These are phyloP conservation scores for Lactuca sativa DNA, from an alignment of 129 eudicot genomes.

Conservation along the genomic window DNA sequence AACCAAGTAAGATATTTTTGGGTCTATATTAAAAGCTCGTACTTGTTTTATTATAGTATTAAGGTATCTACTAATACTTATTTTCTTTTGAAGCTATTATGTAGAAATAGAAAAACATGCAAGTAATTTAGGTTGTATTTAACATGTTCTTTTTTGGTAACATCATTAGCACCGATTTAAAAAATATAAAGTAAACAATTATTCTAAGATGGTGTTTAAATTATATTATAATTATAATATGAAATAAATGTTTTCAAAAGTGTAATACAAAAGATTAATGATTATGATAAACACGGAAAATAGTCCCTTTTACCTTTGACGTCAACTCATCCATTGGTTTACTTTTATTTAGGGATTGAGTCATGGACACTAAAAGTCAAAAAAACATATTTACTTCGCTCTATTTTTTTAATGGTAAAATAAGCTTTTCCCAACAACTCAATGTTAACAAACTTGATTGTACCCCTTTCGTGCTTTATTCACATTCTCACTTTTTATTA, in stretches of 20 bases:
- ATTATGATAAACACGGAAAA: background rate
- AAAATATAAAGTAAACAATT: background rate
- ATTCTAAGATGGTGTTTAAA: background rate
- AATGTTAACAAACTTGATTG: background rate
- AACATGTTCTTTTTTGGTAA: background rate
- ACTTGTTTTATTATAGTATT: background rate
- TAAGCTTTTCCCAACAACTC: background rate
- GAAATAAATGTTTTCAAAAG: background rate
- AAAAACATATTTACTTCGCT: background rate
- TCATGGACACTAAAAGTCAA: background rate
- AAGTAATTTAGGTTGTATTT: background rate
- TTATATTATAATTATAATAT: background rate
- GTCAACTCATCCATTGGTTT: slow-evolving; percentile 15
- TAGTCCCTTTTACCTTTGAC: slow-evolving; percentile 5
- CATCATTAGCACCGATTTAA: background rate
- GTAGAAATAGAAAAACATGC: background rate
- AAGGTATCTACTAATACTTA: background rate
- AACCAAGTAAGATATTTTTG: background rate
- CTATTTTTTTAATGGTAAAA: background rate
- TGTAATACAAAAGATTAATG: background rate
- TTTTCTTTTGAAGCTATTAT: background rate
- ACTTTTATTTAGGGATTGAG: background rate
- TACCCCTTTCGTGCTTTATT: background rate
- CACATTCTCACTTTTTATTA: background rate
- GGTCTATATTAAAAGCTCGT: background rate